phyloP scores from a whole-genome alignment of 2,329 filamentous ascomycete genomes.

The Fusarium acutatum region DNA sequence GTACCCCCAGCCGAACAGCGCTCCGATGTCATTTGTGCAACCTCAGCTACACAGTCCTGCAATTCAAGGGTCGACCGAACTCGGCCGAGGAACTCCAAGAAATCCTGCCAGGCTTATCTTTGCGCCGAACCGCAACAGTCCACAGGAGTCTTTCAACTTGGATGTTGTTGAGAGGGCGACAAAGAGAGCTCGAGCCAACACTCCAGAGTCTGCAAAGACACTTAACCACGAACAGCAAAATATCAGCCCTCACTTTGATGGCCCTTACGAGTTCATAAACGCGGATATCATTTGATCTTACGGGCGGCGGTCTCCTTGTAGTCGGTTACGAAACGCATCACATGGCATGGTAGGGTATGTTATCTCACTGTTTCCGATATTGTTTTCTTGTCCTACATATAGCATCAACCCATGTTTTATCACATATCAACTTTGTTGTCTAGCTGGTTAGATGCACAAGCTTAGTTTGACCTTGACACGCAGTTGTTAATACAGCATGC shows the following conservation, averaged over 20 bases:
- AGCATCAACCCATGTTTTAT: not conserved
- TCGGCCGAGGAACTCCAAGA: constrained; percentile 5
- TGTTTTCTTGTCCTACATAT: not conserved
- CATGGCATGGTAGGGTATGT: not conserved
- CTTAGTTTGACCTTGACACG: not conserved
- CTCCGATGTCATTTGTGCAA: constrained; percentile 18
- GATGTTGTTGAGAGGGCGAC: constrained; percentile 46
- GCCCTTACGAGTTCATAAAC: constrained; percentile 23
- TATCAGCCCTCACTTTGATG: constrained; percentile 37
- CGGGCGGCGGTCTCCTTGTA: not conserved
- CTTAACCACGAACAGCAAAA: constrained; percentile 57
- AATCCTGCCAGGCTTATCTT: constrained; percentile 1
- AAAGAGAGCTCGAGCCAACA: constrained; percentile 56
- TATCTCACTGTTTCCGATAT: not conserved
- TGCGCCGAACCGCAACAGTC: constrained; percentile 11
- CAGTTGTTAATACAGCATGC: not conserved
- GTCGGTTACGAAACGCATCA: not conserved
- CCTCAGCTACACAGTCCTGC: constrained; percentile 27
- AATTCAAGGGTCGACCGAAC: not conserved
- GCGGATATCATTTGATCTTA: not conserved
- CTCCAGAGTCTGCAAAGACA: constrained; percentile 49
- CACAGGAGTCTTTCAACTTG: constrained; percentile 13
- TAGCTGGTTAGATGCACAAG: not conserved
- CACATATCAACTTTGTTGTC: not conserved
- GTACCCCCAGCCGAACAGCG: constrained; percentile 41